These are phyloP conservation scores for Backusella mclennaniae DNA, from an alignment of 192 early-diverging fungal species.

Conservation along the genomic window DNA sequence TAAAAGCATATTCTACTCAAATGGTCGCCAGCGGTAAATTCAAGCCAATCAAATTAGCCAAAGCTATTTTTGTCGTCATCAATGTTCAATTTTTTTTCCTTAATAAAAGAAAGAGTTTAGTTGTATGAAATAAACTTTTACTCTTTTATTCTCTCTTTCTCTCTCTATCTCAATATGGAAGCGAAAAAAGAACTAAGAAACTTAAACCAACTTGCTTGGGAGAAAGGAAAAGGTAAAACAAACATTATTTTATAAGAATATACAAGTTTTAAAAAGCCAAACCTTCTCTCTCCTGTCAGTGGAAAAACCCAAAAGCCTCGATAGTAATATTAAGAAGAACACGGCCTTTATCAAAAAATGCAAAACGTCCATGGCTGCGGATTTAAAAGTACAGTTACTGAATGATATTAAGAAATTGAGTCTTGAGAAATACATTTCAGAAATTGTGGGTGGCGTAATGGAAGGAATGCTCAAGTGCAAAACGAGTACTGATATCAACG, in stretches of 20 bases:
- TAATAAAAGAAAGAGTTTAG: too few species aligned
- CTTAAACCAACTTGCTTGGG: constrained; percentile 16
- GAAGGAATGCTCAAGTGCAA: constrained; percentile 77
- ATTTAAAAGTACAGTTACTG: constrained; percentile 63
- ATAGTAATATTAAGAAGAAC: constrained; percentile 98
- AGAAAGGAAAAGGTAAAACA: constrained; percentile 17
- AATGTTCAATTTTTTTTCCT: neutral
- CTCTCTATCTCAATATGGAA: constrained; percentile 6
- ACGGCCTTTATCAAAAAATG: constrained; percentile 94
- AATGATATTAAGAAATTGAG: constrained; percentile 82
- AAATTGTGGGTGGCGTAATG: constrained; percentile 80
- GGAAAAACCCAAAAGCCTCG: constrained; percentile 56
- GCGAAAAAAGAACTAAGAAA: neutral
- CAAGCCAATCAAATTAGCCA: neutral
- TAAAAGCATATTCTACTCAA: too few species aligned
- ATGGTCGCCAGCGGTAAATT: neutral
- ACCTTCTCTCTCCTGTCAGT: neutral
- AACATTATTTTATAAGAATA: neutral
- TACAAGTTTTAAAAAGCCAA: neutral
- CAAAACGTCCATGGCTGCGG: constrained; percentile 68
- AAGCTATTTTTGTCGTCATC: neutral
- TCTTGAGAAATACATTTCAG: constrained; percentile 96
- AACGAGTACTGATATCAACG: constrained; percentile 68
- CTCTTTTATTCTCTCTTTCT: neutral
- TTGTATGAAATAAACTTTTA: too few species aligned